Base-by-base conservation (phyloP, 495 filamentous ascomycete species). In the Pseudevernia furfuracea region DNA sequence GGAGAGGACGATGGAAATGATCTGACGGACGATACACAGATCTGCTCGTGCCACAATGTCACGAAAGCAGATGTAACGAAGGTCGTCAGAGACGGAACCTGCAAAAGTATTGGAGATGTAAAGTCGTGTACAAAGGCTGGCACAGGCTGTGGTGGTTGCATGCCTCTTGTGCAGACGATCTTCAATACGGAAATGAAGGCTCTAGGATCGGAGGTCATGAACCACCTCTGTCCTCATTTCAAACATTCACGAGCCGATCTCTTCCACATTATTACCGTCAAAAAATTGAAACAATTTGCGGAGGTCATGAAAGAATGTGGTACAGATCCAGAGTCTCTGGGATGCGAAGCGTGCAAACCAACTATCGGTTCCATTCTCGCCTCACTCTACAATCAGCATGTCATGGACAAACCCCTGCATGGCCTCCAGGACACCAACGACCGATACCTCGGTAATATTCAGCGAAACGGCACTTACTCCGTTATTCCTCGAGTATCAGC, bases 21-120 rank as follows among this genome's bases (percentile, higher is more conserved):
- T 68, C 73, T 90, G 80, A 86, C 67, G 75, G 90, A 93, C 66
- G 89, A 92, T 73, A 92, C 91, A 3, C 93, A 96, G 72, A 88
- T 97, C 55, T 97, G 93, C 76, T 92, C 91, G 4, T 97, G 93
- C 73, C 93, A 97, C 77, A 97, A 97, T 74, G 93, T 97, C 38
- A 88, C 86, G 21, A 97, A 97, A 73, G 89, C 87, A 43, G 91
- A 94, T 70, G 80, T 96, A 14, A 83, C 86, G 30, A 82, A 81
- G 12, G 80, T 77, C 17, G 84, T 95, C 73, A 95, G 92, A 70
- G 85, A 87, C 60, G 92, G 90, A 39, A 85, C 82, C 39, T 96
- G 92, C 79, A 96, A 89, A 74, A 87, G 86, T 8, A 83, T 96
- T 39, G 89, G 85, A 37, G 88, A 96, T 60, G 84, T 96, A 70